Base-by-base conservation (phyloP, 495 filamentous ascomycete genomes). In the Penicillium angulare region DNA sequence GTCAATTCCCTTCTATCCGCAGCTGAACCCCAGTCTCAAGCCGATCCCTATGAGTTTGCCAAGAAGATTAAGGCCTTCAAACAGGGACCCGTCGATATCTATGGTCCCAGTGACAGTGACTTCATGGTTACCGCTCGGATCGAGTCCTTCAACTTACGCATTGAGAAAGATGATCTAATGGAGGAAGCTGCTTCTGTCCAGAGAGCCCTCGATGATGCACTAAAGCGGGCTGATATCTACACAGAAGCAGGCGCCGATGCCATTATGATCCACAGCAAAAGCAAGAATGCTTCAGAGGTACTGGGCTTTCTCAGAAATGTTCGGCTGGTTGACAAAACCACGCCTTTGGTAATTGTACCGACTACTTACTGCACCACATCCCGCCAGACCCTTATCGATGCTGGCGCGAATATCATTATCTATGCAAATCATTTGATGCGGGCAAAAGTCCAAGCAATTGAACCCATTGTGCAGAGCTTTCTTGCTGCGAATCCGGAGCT, bases 221-320 rank as follows among this genome's bases (percentile, higher is more conserved):
- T 49, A 7, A 24, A 10, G 8, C 47, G 47, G 12, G 47, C 47
- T n/a, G 22, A 4, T 6, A 49, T 49, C 3, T 49, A 49, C 24
- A 49, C 47, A 0, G 15, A 31, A 21, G 35, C 34, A 16, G 47
- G 47, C 6, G 47, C 35, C 13, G 47, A 49, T 12, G 34, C 47
- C 2, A 41, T 49, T 15, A 49, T 49, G 47, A 49, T 49, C 29
- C 47, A 49, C 35, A 49, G 47, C 47, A 49, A 49, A 29, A 49
- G 47, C 15, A 10, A 21, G 1, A 40, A 16, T 12, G 15, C 47
- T 1, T 12, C 8, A 1, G 47, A 49, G 17, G 47, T 49, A 4
- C 22, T 49, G 6, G 24, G 20, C 4, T 49, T 49, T 24, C 1
- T 41, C 7, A 29, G 18, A 8, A 22, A 16, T 3, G 40, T 49